Base-by-base conservation (phyloP, 2,329 filamentous ascomycete species). In the Trichoderma atroviride region DNA sequence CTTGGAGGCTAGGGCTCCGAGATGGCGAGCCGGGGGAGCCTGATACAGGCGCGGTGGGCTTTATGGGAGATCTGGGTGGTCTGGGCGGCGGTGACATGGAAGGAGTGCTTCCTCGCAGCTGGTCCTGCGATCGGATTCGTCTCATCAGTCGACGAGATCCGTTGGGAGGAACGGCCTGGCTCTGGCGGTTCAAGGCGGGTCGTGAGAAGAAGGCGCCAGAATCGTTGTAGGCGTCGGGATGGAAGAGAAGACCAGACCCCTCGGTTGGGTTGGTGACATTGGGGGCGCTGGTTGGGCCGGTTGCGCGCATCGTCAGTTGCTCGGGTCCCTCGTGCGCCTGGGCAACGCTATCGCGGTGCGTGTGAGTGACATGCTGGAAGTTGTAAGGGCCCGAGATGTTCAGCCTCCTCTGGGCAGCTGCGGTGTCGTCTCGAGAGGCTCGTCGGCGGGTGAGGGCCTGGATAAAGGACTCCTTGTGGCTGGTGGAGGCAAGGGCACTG, bases 311-410 rank as follows among this genome's bases (percentile, higher is more conserved):
- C 7, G 69, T 62, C 59, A 70, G 35, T 27, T 35, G 33, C 56
- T 69, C 58, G 9, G 66, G 53, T 4, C 53, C 69, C 13, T 69
- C 33, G 16, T 55, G 43, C 31, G 33, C 80, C 4, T 82, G 78
- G 3, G 84, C 70, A 63, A 84, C 70, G 61, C 84, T 80, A 35
- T 88, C 84, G 58, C 83, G 84, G 14, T 83, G 80, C 14, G 85
- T 87, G 75, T 90, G 88, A 4, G 86, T 84, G 40, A 91, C 82
- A 76, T 91, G 88, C 75, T 90, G 88, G 71, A 91, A 91, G 79
- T 90, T 89, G 78, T 88, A 90, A 3, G 88, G 88, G 0, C 82
- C 85, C 0, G 88, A 91, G 66, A 91, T 91, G 66, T 85, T 83
- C 61, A 84, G 75, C 71, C 81, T 84, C 74, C 78, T 84, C 65